Conservation (phyloP, 345 rosid species). For the Salix suchowensis region DNA sequence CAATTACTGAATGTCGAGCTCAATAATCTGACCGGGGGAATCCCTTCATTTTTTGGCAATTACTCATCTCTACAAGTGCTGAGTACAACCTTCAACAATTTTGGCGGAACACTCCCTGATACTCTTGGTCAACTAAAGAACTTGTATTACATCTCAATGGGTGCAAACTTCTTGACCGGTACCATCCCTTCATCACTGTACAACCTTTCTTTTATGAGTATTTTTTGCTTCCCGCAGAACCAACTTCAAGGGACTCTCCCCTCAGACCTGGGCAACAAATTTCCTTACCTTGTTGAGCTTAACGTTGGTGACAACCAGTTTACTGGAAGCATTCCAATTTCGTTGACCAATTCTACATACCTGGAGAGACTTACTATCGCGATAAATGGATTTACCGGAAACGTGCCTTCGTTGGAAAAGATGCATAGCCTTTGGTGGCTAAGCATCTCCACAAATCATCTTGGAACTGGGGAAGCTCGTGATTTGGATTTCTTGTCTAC, state of each 20-base stretch:
- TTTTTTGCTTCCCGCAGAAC: neutral
- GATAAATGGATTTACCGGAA: neutral
- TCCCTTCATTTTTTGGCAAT: conserved; percentile 29
- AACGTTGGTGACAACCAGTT: conserved; percentile 9
- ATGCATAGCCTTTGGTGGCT: conserved; percentile 9
- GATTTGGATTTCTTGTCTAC: conserved; percentile 9
- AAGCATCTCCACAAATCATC: conserved; percentile 6
- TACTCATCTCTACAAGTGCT: conserved; percentile 2
- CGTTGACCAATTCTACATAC: conserved; percentile 7
- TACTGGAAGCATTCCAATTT: conserved; percentile 11
- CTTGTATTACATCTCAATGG: neutral
- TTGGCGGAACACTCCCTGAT: conserved; percentile 13
- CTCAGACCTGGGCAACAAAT: neutral
- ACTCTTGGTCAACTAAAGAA: conserved; percentile 16
- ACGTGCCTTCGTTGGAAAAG: conserved; percentile 9
- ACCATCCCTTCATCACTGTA: conserved; percentile 19
- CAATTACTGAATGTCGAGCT: rapidly evolving
- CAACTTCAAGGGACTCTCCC: conserved; percentile 3
- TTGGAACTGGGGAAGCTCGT: conserved; percentile 8
- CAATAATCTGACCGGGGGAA: conserved; percentile 23
- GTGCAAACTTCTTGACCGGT: neutral
- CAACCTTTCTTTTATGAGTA: conserved; percentile 19
- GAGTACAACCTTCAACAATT: neutral
- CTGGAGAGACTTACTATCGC: conserved; percentile 8
- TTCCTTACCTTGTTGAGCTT: neutral